Conservation (phyloP, 208 protist genomes). For the Trypanosoma mega region DNA sequence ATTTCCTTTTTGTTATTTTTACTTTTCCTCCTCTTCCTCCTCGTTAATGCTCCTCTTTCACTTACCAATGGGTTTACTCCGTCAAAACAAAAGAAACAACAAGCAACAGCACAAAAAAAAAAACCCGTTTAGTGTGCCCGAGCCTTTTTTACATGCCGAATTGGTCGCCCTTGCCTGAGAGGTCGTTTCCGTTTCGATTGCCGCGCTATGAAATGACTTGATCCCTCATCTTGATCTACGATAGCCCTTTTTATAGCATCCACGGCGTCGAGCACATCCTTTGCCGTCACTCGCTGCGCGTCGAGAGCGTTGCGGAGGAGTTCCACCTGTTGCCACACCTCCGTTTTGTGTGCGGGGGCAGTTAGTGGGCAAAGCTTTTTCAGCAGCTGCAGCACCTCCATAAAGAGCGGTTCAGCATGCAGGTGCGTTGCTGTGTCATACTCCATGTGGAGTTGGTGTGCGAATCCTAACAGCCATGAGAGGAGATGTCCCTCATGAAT, state of each 20-base stretch:
- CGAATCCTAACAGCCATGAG: slow-evolving; percentile 61
- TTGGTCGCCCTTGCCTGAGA: too few relatives aligned
- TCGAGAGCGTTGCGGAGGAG: slow-evolving; percentile 21
- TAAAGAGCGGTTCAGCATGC: slow-evolving; percentile 66
- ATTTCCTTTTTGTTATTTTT: not conserved
- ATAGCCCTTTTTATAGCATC: slow-evolving; percentile 25
- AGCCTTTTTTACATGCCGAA: too few relatives aligned
- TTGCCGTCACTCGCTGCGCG: slow-evolving; percentile 39
- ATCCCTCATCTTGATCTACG: too few relatives aligned
- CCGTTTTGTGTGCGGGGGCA: slow-evolving; percentile 7
- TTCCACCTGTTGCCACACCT: slow-evolving; percentile 23
- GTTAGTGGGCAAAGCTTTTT: slow-evolving; percentile 20
- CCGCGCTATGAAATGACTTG: too few relatives aligned
- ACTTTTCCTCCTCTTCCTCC: not conserved
- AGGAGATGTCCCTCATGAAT: slow-evolving; percentile 46
- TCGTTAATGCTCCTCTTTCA: too few relatives aligned
- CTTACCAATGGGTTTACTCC: not conserved
- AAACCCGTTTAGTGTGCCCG: too few relatives aligned
- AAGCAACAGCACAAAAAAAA: too few relatives aligned
- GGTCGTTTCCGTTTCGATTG: too few relatives aligned
- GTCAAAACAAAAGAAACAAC: too few relatives aligned
- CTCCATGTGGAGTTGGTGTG: slow-evolving; percentile 58
- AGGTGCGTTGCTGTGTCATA: slow-evolving; percentile 43
- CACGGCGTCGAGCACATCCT: slow-evolving; percentile 36
- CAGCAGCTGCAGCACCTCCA: slow-evolving; percentile 33